These are phyloP conservation scores for Epichloe bromicola DNA, from an alignment of 2,329 filamentous ascomycete species.

Conservation along the genomic window DNA sequence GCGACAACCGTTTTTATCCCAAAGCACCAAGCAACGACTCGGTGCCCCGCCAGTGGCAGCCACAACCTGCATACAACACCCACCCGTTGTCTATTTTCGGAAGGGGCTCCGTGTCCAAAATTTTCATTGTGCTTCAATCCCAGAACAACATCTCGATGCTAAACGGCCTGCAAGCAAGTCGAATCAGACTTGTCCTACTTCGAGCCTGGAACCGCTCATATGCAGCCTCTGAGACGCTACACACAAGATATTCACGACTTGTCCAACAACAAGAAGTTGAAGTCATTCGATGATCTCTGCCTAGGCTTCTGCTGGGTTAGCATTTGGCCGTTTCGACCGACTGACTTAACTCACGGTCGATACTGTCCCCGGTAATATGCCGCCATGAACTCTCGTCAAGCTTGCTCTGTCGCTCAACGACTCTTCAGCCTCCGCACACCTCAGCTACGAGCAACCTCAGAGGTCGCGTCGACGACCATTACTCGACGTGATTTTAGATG, in stretches of 20 bases:
- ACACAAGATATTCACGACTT: background rate
- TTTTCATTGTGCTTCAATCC: background rate
- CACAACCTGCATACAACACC: background rate
- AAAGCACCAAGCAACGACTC: too few species aligned
- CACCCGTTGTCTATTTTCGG: background rate
- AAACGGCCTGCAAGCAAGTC: too few species aligned
- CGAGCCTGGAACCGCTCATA: background rate
- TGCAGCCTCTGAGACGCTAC: background rate
- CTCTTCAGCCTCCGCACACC: slow-evolving; percentile 1
- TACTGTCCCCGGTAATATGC: background rate
- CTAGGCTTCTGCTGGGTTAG: background rate
- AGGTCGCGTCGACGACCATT: background rate
- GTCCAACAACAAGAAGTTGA: background rate
- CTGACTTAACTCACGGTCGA: background rate
- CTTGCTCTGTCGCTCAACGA: slow-evolving; percentile 7
- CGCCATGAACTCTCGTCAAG: slow-evolving; percentile 8
- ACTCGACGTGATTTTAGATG: background rate
- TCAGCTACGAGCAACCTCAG: background rate
- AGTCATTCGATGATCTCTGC: background rate
- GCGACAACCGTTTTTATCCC: background rate
- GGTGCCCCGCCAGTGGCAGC: background rate
- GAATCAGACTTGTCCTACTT: background rate
- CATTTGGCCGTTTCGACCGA: background rate
- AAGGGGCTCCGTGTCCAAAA: background rate
- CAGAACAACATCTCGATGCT: background rate